Percentiles rank a stretch among this genome's conserved stretches.
These are phyloP conservation scores for Candida anutae DNA, from an alignment of 1,139 yeast species.

Conservation along the genomic window DNA sequence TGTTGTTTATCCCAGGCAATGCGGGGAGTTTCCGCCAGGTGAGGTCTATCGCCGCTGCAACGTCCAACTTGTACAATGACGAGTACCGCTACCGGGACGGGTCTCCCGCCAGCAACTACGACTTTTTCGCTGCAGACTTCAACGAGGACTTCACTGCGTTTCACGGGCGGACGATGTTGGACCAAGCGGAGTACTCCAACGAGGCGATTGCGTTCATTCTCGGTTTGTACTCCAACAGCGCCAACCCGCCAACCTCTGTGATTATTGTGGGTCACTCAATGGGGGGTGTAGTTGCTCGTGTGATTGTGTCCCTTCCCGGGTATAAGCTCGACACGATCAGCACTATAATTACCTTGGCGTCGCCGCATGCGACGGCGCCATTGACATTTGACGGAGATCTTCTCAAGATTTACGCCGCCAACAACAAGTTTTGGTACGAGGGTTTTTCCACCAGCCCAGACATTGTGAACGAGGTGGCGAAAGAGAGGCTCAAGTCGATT, in stretches of 20 bases:
- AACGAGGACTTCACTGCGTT: constrained; percentile 95
- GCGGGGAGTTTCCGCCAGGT: constrained; percentile 93
- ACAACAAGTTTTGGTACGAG: constrained; percentile 75
- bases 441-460: constrained; percentile 20
- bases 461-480: constrained; percentile 21
- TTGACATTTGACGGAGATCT: constrained; percentile 93
- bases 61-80: constrained; percentile 44
- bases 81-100: constrained; percentile 15
- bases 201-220: constrained; percentile 79
- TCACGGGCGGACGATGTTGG: constrained; percentile 87
- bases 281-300: constrained; percentile 93
- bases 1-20: constrained; percentile 91
- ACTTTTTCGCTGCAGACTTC: constrained; percentile 86
- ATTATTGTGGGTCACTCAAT: constrained; percentile 86
- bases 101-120: constrained; percentile 39
- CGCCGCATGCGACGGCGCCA: constrained; percentile 93
- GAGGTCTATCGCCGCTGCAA: constrained; percentile 81
- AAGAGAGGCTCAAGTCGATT: constrained; percentile 36
- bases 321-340: constrained; percentile 66
- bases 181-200: constrained; percentile 89
- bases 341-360: constrained; percentile 77
- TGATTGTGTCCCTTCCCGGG: constrained; percentile 72
- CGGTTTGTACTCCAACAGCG: constrained; percentile 42
- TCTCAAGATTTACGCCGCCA: constrained; percentile 60
- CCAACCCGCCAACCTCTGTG: constrained; percentile 57